These are phyloP conservation scores for Berkeleyomyces rouxiae DNA, from an alignment of 2,329 filamentous ascomycete species.

Conservation along the genomic window DNA sequence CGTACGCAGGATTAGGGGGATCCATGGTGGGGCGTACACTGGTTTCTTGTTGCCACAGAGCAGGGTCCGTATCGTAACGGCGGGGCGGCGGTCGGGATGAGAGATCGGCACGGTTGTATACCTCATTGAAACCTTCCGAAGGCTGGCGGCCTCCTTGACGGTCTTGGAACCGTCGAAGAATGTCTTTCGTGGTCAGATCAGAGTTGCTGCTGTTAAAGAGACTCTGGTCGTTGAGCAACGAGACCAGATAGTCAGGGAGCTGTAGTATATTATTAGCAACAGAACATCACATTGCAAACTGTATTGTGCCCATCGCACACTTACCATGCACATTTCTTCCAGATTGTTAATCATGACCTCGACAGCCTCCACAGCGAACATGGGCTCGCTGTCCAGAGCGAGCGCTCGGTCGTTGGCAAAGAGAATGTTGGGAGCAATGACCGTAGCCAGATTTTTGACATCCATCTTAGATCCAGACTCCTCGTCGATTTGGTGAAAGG, in stretches of 20 bases:
- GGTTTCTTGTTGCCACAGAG: constrained; percentile 67
- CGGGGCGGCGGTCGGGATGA: constrained; percentile 36
- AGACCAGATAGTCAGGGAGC: constrained; percentile 86
- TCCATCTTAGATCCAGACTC: constrained; percentile 98
- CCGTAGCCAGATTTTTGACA: constrained; percentile 88
- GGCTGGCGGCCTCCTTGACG: constrained; percentile 42
- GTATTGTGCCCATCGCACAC: constrained; percentile 21
- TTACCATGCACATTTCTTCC: constrained; percentile 92
- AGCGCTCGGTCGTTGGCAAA: constrained; percentile 51
- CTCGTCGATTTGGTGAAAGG: constrained; percentile 93
- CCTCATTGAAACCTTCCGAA: constrained; percentile 40
- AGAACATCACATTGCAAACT: background rate
- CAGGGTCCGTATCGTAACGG: constrained; percentile 73
- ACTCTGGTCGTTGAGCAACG: constrained; percentile 65
- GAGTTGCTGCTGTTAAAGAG: constrained; percentile 59
- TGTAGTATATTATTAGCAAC: constrained; percentile 24
- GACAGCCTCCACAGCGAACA: constrained; percentile 84
- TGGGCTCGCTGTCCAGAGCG: constrained; percentile 69
- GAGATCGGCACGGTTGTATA: constrained; percentile 41
- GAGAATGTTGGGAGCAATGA: constrained; percentile 91
- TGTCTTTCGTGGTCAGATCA: constrained; percentile 93
- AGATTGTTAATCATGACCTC: constrained; percentile 83
- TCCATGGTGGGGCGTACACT: constrained; percentile 60
- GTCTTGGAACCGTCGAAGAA: constrained; percentile 82
- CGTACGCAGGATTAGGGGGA: constrained; percentile 24